These are phyloP conservation scores for Candida multigemmis DNA, from an alignment of 805 yeast species.

Conservation along the genomic window DNA sequence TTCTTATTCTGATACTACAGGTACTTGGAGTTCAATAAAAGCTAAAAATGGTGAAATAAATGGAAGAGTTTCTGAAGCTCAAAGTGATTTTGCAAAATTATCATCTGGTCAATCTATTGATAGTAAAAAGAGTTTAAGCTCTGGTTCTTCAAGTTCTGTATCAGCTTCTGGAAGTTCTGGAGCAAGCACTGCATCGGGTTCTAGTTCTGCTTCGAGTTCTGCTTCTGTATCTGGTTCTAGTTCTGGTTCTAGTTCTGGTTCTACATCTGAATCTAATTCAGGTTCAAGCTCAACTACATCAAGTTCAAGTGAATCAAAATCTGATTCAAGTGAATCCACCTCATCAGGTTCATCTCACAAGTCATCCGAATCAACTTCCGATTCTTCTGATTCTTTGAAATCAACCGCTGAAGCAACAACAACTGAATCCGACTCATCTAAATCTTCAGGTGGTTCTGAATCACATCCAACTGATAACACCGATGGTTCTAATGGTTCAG, in stretches of 20 bases:
- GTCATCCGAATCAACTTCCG: constrained; percentile 3
- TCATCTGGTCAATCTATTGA: constrained; percentile 19
- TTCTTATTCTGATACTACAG: constrained; percentile 44
- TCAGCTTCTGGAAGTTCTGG: constrained; percentile 1
- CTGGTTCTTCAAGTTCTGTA: constrained; percentile 1
- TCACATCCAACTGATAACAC: constrained; percentile 1
- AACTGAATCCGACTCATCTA: constrained; percentile 4
- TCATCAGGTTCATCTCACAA: constrained; percentile 4
- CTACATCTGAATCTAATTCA: constrained; percentile 3
- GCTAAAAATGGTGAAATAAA: constrained; percentile 51
- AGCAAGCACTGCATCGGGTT: constrained; percentile 4
- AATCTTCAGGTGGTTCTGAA: constrained; percentile 4
- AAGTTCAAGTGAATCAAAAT: constrained; percentile 2
- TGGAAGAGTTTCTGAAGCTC: constrained; percentile 46
- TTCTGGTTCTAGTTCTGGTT: constrained; percentile 2
- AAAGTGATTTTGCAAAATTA: constrained; percentile 19
- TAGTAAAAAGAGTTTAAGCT: constrained; percentile 5
- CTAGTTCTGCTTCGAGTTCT: constrained; percentile 6
- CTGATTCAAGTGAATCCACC: constrained; percentile 1
- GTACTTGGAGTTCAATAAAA: constrained; percentile 50
- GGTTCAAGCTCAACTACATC: constrained; percentile 3
- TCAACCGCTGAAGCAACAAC: constrained; percentile 5
- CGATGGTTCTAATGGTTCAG: too few relatives aligned
- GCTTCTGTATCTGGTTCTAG: constrained; percentile 4
- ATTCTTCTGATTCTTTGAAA: constrained; percentile 1